Percentiles rank a stretch among this genome's conserved stretches.
Evolutionary conservation across 2,329 filamentous ascomycete species (phyloP).

Genomic region (Colletotrichum spaethianum): DNA sequence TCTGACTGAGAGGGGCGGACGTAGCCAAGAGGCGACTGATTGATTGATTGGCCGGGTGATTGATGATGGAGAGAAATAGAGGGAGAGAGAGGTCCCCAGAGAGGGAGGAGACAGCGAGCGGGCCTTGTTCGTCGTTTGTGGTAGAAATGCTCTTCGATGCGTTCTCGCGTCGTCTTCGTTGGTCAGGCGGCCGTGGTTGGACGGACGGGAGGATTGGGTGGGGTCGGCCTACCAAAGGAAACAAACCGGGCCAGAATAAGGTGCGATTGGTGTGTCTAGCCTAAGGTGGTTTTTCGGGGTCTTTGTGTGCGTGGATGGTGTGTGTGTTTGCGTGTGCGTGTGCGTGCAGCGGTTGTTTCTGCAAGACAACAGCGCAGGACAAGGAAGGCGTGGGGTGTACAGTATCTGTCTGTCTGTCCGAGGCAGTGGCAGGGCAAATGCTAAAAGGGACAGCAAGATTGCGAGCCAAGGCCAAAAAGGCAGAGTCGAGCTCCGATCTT

Average conservation of each 20-base stretch:
- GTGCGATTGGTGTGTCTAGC: conserved; percentile 35
- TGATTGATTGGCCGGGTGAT: neutral
- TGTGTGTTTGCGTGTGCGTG: conserved; percentile 14
- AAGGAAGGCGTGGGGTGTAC: conserved; percentile 12
- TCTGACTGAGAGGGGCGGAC: conserved; percentile 22
- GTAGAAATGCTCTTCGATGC: conserved; percentile 6
- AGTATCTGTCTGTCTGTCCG: conserved; percentile 2
- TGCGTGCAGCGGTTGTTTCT: conserved; percentile 12
- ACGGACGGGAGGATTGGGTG: neutral
- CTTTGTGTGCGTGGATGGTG: conserved; percentile 25
- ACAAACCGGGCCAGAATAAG: conserved; percentile 19
- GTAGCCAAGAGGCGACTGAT: conserved; percentile 23
- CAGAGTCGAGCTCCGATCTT: conserved; percentile 11
- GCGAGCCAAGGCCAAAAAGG: conserved; percentile 1
- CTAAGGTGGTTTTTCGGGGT: conserved; percentile 38
- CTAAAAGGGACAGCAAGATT: conserved; percentile 6
- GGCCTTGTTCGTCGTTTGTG: conserved; percentile 1
- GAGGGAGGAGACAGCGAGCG: too few species aligned
- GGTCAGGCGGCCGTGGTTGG: conserved; percentile 28
- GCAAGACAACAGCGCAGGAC: conserved; percentile 6
- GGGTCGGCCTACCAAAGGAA: neutral
- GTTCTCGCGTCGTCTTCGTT: conserved; percentile 21
- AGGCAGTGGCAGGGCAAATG: conserved; percentile 9
- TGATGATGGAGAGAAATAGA: conserved; percentile 4
- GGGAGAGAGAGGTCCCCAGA: conserved; percentile 6